Conservation (phyloP, 768 basidiomycete genomes). For the Mycena floridula region DNA sequence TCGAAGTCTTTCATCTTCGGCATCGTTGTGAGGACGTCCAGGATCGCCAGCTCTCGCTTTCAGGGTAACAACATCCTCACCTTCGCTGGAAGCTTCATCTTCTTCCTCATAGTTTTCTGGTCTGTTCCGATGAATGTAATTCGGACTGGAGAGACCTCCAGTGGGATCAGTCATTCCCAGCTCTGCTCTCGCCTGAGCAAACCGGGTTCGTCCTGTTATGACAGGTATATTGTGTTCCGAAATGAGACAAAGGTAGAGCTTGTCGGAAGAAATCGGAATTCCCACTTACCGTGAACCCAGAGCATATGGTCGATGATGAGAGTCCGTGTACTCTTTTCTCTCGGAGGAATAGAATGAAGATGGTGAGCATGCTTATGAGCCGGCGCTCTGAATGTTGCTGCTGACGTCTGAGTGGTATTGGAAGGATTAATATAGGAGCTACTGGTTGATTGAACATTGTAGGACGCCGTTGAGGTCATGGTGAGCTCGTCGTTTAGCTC, state of each 20-base stretch:
- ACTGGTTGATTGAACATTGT: no score
- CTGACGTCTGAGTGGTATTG: no score
- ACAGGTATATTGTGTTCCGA: neutral
- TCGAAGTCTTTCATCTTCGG: slow-evolving; percentile 51
- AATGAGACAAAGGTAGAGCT: neutral
- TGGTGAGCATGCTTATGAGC: slow-evolving; percentile 89
- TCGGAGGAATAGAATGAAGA: slow-evolving; percentile 77
- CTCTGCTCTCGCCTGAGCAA: slow-evolving; percentile 79
- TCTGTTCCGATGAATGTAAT: slow-evolving; percentile 58
- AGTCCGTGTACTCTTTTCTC: slow-evolving; percentile 85
- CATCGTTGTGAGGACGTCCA: slow-evolving; percentile 40
- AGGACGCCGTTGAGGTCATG: no score
- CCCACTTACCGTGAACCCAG: slow-evolving; percentile 77
- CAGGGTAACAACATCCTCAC: slow-evolving; percentile 48
- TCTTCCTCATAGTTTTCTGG: slow-evolving; percentile 78
- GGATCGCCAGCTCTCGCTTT: slow-evolving; percentile 45
- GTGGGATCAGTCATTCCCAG: slow-evolving; percentile 82
- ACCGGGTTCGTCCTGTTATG: slow-evolving; percentile 57
- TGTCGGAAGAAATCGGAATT: no score
- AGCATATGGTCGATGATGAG: slow-evolving; percentile 85
- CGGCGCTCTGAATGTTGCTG: no score
- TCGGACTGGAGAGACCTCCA: slow-evolving; percentile 54
- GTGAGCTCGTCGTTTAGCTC: no score
- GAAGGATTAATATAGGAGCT: no score
- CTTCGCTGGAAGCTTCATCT: slow-evolving; percentile 58